These are phyloP conservation scores for Lignosus rhinocerotis DNA, from an alignment of 1,284 basidiomycete genomes.

Conservation along the genomic window DNA sequence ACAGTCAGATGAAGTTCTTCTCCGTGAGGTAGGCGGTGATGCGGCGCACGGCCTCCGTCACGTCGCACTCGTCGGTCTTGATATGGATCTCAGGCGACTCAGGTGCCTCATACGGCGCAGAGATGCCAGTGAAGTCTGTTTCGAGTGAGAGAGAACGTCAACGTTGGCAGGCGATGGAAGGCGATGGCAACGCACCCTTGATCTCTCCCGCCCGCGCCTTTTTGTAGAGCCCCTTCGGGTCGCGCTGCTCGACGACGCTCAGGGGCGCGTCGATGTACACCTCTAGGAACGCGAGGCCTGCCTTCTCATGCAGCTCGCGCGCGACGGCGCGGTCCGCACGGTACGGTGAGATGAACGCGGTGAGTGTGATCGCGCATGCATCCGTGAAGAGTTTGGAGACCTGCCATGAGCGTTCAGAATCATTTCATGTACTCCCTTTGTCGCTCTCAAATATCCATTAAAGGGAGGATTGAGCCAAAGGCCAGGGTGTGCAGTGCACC, in stretches of 20 bases:
- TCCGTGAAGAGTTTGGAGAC: slow-evolving; percentile 95
- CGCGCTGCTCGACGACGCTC: slow-evolving; percentile 84
- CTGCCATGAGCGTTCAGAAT: slow-evolving; percentile 39
- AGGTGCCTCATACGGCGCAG: slow-evolving; percentile 95
- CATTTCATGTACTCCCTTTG: no score
- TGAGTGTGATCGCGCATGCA: slow-evolving; percentile 83
- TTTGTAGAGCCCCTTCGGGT: slow-evolving; percentile 98
- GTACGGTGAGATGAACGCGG: slow-evolving; percentile 99
- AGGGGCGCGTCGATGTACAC: slow-evolving; percentile 96
- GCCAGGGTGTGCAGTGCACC: not conserved
- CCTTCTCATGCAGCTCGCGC: slow-evolving; percentile 78
- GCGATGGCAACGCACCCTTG: slow-evolving; percentile 62
- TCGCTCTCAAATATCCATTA: no score
- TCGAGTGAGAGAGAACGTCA: not conserved
- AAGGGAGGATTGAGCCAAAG: not conserved
- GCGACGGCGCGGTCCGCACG: slow-evolving; percentile 85
- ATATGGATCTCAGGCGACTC: slow-evolving; percentile 90
- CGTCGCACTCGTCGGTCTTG: slow-evolving; percentile 80
- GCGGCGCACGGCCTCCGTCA: slow-evolving; percentile 78
- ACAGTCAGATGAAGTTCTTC: slow-evolving; percentile 50
- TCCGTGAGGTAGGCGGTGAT: slow-evolving; percentile 83
- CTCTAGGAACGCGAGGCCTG: slow-evolving; percentile 85
- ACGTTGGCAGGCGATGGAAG: not conserved
- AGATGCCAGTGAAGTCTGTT: slow-evolving; percentile 97
- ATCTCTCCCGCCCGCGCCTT: slow-evolving; percentile 96